phyloP scores from a whole-genome alignment of 352 stramenopile species.

The Globisporangium cylindrosporum region DNA sequence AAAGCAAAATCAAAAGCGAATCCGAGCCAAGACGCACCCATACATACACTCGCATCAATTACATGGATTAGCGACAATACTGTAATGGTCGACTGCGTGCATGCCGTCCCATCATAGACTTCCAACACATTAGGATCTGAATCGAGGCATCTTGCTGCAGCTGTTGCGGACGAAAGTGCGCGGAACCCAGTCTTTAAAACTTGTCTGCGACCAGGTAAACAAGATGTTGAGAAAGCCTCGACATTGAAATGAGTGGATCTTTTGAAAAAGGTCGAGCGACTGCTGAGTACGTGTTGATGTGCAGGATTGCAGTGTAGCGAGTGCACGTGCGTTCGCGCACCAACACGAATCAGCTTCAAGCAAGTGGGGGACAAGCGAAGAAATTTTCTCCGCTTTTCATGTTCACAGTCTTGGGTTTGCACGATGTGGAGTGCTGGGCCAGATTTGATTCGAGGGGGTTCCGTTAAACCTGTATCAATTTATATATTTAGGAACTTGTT shows the following conservation, averaged over 20 bases:
- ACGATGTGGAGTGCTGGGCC: background rate
- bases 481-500: background rate
- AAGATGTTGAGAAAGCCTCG: background rate
- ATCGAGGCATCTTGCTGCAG: background rate
- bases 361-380: background rate
- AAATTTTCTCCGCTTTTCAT: background rate
- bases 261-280: background rate
- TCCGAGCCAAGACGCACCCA: background rate
- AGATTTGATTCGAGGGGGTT: background rate
- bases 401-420: background rate
- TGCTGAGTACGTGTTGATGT: background rate
- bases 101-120: no score
- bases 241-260: background rate
- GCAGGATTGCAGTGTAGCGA: background rate
- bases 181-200: background rate
- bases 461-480: background rate
- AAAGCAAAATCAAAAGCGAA: background rate
- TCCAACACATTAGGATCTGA: background rate
- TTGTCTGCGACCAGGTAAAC: background rate
- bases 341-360: background rate
- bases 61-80: background rate
- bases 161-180: background rate
- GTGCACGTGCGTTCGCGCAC: background rate
- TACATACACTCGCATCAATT: background rate
- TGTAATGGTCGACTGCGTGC: no score